phyloP scores from a whole-genome alignment of 768 basidiomycete genomes.

The Phaeotremella fagi region DNA sequence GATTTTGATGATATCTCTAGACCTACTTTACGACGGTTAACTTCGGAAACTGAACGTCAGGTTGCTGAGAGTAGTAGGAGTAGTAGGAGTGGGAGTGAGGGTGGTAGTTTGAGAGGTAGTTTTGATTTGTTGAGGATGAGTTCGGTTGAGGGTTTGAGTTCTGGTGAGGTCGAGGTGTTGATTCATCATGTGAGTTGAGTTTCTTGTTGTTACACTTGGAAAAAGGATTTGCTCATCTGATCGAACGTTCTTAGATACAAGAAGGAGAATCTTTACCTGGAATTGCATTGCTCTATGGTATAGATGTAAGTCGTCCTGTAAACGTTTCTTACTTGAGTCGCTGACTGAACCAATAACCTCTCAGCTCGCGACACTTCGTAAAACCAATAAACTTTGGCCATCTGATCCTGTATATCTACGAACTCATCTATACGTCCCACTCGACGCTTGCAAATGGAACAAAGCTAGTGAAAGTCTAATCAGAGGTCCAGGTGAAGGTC shows the following conservation, averaged over 20 bases:
- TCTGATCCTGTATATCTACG: conserved; percentile 88
- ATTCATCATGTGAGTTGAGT: conserved; percentile 46
- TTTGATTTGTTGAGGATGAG: conserved; percentile 35
- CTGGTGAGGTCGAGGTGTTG: conserved; percentile 47
- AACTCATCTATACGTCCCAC: conserved; percentile 71
- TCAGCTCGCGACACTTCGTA: conserved; percentile 65
- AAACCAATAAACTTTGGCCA: conserved; percentile 88
- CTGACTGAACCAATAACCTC: neutral
- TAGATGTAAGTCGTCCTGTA: conserved; percentile 60
- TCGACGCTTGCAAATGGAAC: conserved; percentile 48
- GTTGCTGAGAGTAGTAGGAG: conserved; percentile 36
- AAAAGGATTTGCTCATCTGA: too few species aligned
- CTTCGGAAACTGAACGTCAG: conserved; percentile 40
- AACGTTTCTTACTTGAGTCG: too few species aligned
- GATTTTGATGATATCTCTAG: conserved; percentile 14
- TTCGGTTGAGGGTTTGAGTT: conserved; percentile 7
- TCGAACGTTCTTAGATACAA: conserved; percentile 53
- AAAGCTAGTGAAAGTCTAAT: conserved; percentile 39
- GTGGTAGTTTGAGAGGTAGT: conserved; percentile 31
- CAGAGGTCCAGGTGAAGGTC: conserved; percentile 42
- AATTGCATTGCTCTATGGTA: conserved; percentile 83
- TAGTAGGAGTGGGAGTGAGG: conserved; percentile 18
- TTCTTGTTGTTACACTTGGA: neutral
- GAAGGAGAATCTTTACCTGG: conserved; percentile 76
- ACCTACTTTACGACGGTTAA: conserved; percentile 35